phyloP scores from a whole-genome alignment of 495 filamentous ascomycete species.

The Glonium stellatum region DNA sequence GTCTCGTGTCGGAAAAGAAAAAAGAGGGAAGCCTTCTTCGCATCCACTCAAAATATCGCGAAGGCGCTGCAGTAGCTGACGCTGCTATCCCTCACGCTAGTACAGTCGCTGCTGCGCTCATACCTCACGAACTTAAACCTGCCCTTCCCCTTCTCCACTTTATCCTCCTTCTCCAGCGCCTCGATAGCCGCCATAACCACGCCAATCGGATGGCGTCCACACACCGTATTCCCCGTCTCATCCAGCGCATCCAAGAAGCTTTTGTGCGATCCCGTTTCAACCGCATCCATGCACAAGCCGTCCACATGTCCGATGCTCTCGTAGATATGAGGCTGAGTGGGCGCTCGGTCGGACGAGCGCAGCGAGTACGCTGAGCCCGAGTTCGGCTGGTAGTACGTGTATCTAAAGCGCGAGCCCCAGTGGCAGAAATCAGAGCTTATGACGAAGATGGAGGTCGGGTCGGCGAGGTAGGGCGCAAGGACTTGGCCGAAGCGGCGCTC shows the following conservation, averaged over 20 bases:
- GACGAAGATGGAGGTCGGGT: slow-evolving; percentile 73
- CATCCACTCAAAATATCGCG: slow-evolving; percentile 45
- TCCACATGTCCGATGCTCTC: slow-evolving; percentile 82
- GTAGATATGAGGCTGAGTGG: slow-evolving; percentile 58
- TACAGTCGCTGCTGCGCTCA: slow-evolving; percentile 78
- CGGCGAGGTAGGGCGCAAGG: slow-evolving; percentile 71
- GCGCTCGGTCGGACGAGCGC: slow-evolving; percentile 30
- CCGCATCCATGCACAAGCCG: slow-evolving; percentile 70
- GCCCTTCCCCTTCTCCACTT: slow-evolving; percentile 43
- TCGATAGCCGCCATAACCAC: slow-evolving; percentile 72
- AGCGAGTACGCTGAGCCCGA: slow-evolving; percentile 26
- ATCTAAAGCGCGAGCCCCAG: slow-evolving; percentile 83
- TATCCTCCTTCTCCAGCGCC: slow-evolving; percentile 25
- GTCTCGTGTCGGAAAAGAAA: too few relatives aligned
- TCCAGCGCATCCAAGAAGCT: slow-evolving; percentile 61
- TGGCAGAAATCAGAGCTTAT: slow-evolving; percentile 95
- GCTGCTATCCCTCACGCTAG: slow-evolving; percentile 66
- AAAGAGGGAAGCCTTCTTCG: neutral
- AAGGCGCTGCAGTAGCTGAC: slow-evolving; percentile 91
- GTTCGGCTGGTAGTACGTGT: slow-evolving; percentile 67
- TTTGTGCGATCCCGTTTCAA: slow-evolving; percentile 64
- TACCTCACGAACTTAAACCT: slow-evolving; percentile 84
- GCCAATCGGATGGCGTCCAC: slow-evolving; percentile 91
- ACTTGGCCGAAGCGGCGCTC: slow-evolving; percentile 65
- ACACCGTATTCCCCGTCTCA: slow-evolving; percentile 84